Percentiles rank a stretch among this genome's conserved stretches.
These are phyloP conservation scores for Phyllosticta capitalensis DNA, from an alignment of 2,329 filamentous ascomycete species.

Conservation along the genomic window DNA sequence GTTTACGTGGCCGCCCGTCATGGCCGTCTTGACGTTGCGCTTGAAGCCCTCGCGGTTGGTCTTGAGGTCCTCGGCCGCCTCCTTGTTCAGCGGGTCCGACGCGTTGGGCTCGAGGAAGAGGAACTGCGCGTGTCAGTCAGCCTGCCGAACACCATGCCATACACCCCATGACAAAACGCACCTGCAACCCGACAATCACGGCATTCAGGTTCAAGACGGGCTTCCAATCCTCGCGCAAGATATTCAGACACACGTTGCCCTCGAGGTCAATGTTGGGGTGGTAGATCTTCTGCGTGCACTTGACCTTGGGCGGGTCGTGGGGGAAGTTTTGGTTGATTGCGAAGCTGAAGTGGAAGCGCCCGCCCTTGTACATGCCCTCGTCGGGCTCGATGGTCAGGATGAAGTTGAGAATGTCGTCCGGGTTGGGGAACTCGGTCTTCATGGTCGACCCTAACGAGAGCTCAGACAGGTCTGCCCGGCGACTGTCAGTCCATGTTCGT, in stretches of 20 bases:
- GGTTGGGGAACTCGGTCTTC: conserved; percentile 71
- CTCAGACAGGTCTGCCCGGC: conserved; percentile 61
- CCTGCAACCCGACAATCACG: conserved; percentile 87
- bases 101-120: conserved; percentile 97
- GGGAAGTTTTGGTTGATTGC: conserved; percentile 91
- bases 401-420: conserved; percentile 81
- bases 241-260: conserved; percentile 96
- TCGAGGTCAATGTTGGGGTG: conserved; percentile 98
- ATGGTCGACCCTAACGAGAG: conserved; percentile 70
- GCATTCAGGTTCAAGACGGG: conserved; percentile 94
- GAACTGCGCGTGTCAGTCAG: conserved; percentile 61
- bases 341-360: conserved; percentile 82
- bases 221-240: conserved; percentile 97
- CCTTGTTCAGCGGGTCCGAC: conserved; percentile 95
- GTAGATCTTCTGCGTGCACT: conserved; percentile 96
- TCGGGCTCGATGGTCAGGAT: conserved; percentile 72
- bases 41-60: conserved; percentile 81
- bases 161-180: too few species aligned
- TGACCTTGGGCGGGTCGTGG: conserved; percentile 95
- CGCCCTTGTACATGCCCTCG: conserved; percentile 81
- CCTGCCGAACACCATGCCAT: too few species aligned
- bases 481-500: background rate
- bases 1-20: conserved; percentile 70
- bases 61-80: conserved; percentile 87
- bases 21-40: conserved; percentile 75